A percentile compares a stretch with the other conserved stretches of the same genome.
These are phyloP conservation scores for Hypoxylon sp. DNA, from an alignment of 2,329 filamentous ascomycete species.

Conservation along the genomic window DNA sequence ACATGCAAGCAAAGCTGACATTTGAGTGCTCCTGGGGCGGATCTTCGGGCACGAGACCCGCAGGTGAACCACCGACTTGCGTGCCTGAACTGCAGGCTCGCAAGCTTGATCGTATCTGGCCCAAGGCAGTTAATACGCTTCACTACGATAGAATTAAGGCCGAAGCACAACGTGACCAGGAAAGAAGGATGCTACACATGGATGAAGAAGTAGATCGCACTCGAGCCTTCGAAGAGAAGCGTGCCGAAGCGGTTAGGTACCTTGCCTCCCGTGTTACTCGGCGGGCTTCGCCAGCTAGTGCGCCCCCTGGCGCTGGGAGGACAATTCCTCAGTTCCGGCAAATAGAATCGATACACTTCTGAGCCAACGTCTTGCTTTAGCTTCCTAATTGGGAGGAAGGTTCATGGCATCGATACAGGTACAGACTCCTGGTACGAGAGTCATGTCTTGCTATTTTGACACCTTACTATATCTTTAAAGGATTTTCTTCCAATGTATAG, in stretches of 20 bases:
- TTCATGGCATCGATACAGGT: background rate
- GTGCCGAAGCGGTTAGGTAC: constrained; percentile 62
- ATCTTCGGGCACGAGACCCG: constrained; percentile 61
- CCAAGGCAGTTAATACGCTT: constrained; percentile 62
- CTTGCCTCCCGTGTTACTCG: constrained; percentile 51
- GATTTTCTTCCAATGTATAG: background rate
- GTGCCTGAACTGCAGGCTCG: constrained; percentile 59
- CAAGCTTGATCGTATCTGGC: constrained; percentile 65
- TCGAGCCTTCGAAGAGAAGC: constrained; percentile 63
- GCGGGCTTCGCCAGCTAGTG: constrained; percentile 38
- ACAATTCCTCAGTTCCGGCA: constrained; percentile 24
- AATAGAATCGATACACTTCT: background rate
- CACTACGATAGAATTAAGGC: constrained; percentile 59
- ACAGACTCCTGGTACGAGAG: background rate
- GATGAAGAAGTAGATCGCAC: constrained; percentile 66
- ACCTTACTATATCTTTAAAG: background rate
- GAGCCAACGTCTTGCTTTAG: background rate
- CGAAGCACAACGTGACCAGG: constrained; percentile 63
- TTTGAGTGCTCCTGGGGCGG: constrained; percentile 72
- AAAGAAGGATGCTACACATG: constrained; percentile 59
- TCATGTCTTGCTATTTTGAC: background rate
- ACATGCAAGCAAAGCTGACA: constrained; percentile 60
- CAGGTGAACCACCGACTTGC: constrained; percentile 56
- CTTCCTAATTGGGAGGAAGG: background rate
- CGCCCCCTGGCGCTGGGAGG: constrained; percentile 31